phyloP scores from a whole-genome alignment of 208 protist species.

The Trypanosoma lewisi region DNA sequence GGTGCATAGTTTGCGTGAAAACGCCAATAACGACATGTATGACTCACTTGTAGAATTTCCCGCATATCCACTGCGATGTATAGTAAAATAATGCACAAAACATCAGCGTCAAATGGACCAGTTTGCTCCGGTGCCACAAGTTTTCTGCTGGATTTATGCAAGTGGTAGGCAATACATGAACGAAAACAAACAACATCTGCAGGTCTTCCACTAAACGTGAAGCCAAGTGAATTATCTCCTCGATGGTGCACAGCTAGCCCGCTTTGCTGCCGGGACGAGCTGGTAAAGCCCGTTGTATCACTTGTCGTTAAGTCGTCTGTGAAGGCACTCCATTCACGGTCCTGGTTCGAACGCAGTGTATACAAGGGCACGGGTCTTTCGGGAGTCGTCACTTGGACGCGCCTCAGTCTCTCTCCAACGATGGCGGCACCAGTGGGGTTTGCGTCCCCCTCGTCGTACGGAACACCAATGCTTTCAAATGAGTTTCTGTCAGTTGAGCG shows the following conservation, averaged over 20 bases:
- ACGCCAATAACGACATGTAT: constrained; percentile 72
- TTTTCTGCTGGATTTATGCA: constrained; percentile 13
- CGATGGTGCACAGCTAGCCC: constrained; percentile 34
- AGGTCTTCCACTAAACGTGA: constrained; percentile 64
- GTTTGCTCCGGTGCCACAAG: constrained; percentile 41
- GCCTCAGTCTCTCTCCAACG: background rate
- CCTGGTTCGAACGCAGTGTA: background rate
- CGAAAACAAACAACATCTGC: constrained; percentile 70
- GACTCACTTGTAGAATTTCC: constrained; percentile 60
- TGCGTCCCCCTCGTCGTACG: constrained; percentile 31
- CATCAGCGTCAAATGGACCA: constrained; percentile 71
- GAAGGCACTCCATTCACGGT: constrained; percentile 15
- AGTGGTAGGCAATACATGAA: constrained; percentile 65
- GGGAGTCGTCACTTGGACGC: constrained; percentile 10
- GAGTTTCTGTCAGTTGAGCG: constrained; percentile 34
- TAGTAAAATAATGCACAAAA: constrained; percentile 68
- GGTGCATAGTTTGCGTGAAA: constrained; percentile 78
- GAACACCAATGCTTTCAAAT: constrained; percentile 41
- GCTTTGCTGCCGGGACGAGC: constrained; percentile 26
- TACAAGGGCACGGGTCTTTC: background rate
- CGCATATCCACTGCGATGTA: constrained; percentile 58
- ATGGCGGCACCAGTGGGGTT: background rate
- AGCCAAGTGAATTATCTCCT: constrained; percentile 38
- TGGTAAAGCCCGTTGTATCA: constrained; percentile 38
- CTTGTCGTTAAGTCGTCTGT: constrained; percentile 44